Evolutionary conservation across 177 flowering plant genomes (phyloP).

Genomic region (Telopea speciosissima): DNA sequence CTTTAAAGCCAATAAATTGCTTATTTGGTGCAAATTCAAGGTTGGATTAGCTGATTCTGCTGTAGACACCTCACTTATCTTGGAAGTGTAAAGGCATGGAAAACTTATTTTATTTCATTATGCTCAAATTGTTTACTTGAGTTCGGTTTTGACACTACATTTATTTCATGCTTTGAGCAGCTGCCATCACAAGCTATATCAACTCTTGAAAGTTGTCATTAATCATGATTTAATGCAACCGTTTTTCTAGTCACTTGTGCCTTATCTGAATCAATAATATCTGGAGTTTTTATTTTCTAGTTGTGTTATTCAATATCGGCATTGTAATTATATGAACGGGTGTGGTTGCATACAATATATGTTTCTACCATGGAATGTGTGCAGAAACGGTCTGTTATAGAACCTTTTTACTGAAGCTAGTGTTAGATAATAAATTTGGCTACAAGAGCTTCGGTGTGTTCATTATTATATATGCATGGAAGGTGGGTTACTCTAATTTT

Average conservation of each 20-base stretch:
- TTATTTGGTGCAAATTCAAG: not conserved
- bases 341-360: not conserved
- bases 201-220: not conserved
- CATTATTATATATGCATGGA: not conserved
- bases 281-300: not conserved
- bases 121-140: no score
- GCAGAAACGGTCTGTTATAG: not conserved
- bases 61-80: not conserved
- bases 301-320: no score
- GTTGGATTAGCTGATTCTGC: not conserved
- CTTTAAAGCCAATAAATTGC: not conserved
- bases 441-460: not conserved
- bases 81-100: not conserved
- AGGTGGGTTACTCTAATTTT: not conserved
- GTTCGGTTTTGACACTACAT: no score
- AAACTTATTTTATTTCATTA: not conserved
- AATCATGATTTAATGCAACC: not conserved
- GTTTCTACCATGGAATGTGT: not conserved
- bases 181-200: not conserved
- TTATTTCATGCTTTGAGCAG: no score
- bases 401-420: not conserved
- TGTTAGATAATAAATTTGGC: not conserved
- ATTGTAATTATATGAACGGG: no score
- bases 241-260: not conserved
- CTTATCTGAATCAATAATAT: not conserved